These are phyloP conservation scores for Onygenales sp. DNA, from an alignment of 2,329 filamentous ascomycete species.

Conservation along the genomic window DNA sequence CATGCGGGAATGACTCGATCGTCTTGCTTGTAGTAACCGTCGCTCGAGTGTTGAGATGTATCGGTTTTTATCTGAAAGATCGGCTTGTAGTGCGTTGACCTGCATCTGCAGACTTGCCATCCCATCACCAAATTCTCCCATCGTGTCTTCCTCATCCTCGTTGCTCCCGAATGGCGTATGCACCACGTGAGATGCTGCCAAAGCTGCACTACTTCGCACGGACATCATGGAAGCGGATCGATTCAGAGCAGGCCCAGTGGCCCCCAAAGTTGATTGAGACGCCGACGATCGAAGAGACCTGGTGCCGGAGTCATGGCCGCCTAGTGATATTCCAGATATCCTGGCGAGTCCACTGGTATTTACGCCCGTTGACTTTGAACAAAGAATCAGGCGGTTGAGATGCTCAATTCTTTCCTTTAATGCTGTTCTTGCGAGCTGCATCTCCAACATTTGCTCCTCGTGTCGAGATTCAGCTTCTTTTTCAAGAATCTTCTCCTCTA, in stretches of 20 bases:
- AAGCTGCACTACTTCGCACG: slow-evolving; percentile 34
- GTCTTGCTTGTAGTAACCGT: slow-evolving; percentile 76
- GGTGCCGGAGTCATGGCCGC: slow-evolving; percentile 26
- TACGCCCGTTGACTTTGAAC: slow-evolving; percentile 90
- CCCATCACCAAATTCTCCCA: slow-evolving; percentile 79
- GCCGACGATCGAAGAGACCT: slow-evolving; percentile 60
- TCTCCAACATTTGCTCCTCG: slow-evolving; percentile 96
- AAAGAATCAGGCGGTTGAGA: slow-evolving; percentile 86
- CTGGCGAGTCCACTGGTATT: slow-evolving; percentile 64
- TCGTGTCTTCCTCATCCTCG: slow-evolving; percentile 60
- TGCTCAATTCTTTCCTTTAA: slow-evolving; percentile 97
- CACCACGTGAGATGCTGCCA: slow-evolving; percentile 20
- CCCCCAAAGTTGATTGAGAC: slow-evolving; percentile 50
- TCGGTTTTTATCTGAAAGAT: slow-evolving; percentile 90
- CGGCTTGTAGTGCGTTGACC: slow-evolving; percentile 84
- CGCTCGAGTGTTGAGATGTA: slow-evolving; percentile 94
- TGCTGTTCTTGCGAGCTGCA: slow-evolving; percentile 92
- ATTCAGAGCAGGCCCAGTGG: slow-evolving; percentile 44
- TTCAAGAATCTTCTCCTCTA: slow-evolving; percentile 53
- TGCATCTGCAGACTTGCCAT: slow-evolving; percentile 74
- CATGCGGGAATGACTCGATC: slow-evolving; percentile 80
- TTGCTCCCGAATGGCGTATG: slow-evolving; percentile 28
- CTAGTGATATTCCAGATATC: slow-evolving; percentile 50
- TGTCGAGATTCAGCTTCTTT: slow-evolving; percentile 77
- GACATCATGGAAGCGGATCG: slow-evolving; percentile 61